Conservation (phyloP, 2,329 filamentous ascomycete genomes). For the Ophiocordyceps camponoti-leonardi region DNA sequence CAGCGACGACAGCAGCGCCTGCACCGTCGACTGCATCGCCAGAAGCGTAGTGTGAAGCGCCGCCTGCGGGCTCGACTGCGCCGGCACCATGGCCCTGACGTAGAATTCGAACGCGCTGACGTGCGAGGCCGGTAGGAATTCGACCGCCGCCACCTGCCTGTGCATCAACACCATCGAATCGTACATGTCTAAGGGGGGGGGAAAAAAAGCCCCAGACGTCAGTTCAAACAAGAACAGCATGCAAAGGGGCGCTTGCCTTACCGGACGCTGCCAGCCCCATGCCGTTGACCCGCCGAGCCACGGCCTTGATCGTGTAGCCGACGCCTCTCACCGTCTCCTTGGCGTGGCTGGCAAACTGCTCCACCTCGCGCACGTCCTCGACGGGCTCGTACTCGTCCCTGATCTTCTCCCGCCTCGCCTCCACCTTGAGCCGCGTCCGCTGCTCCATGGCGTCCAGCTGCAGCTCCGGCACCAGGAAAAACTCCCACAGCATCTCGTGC, state of each 20-base stretch:
- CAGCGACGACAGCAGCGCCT: conserved; percentile 64
- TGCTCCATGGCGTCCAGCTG: conserved; percentile 81
- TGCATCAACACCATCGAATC: conserved; percentile 43
- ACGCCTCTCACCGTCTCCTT: conserved; percentile 77
- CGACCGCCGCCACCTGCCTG: conserved; percentile 33
- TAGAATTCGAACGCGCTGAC: conserved; percentile 57
- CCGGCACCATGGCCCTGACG: conserved; percentile 44
- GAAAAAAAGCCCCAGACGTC: background rate
- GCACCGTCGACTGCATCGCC: conserved; percentile 68
- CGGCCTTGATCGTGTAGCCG: conserved; percentile 65
- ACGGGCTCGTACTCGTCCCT: conserved; percentile 79
- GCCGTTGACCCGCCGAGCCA: conserved; percentile 64
- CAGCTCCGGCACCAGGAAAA: conserved; percentile 90
- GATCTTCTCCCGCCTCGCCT: conserved; percentile 66
- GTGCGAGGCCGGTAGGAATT: conserved; percentile 53
- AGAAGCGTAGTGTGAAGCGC: conserved; percentile 61
- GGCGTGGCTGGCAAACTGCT: conserved; percentile 82
- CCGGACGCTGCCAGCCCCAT: conserved; percentile 47
- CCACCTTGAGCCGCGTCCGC: conserved; percentile 72
- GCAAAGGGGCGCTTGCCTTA: no score
- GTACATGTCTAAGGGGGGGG: conserved; percentile 51
- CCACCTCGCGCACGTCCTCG: conserved; percentile 70
- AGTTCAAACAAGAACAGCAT: background rate
- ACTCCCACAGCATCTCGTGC: conserved; percentile 97
- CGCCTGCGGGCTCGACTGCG: conserved; percentile 55